Evolutionary conservation across 495 filamentous ascomycete species (phyloP), one percentile per base, ranked within the genome.

Genomic region (Penicillium pulvis): DNA sequence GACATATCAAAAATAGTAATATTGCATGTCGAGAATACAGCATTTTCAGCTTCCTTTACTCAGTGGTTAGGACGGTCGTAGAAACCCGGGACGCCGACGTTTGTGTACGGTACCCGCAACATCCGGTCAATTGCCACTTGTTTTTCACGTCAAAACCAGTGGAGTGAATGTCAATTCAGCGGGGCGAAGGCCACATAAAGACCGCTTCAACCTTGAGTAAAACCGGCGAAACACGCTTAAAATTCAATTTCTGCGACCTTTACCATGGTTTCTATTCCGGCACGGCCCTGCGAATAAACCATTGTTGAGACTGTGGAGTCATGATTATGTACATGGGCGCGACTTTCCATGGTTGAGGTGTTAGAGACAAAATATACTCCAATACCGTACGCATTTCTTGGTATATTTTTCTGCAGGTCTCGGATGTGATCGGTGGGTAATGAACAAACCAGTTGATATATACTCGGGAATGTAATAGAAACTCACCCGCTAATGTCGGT

Each of bases 271-370:
- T 51, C 48, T 61, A 20, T 20, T 17, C 56, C 67, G 67, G 67
- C 50, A 60, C 67, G 64, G 64, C 61, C 67, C 67, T 67, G 59
- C 53, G 51, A 20, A n/a, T 63, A 35, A 67, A 65, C 67, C 67
- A 61, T 58, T 67, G 57, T 62, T 62, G 47, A 49, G 19, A 53
- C 19, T 42, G 67, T 67, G 64, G 67, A 68, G 64, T 51, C 50
- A 44, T 43, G 30, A 44, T 56, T 58, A 55, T 54, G 58, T 58
- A 64, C 30, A 53, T 24, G 12, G 11, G 23, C 26, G 42, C 30
- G 20, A 24, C 42, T 65, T 63, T 57, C 62, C 53, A 63, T 60
- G 66, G 60, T 62, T 60, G 44, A 11, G 20, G 23, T 61, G 33
- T 48, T 36, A 58, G 43, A 52, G 58, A 48, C 44, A 54, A n/a